Base-by-base conservation (phyloP, 257 asterid species). In the Plectranthus barbatus region DNA sequence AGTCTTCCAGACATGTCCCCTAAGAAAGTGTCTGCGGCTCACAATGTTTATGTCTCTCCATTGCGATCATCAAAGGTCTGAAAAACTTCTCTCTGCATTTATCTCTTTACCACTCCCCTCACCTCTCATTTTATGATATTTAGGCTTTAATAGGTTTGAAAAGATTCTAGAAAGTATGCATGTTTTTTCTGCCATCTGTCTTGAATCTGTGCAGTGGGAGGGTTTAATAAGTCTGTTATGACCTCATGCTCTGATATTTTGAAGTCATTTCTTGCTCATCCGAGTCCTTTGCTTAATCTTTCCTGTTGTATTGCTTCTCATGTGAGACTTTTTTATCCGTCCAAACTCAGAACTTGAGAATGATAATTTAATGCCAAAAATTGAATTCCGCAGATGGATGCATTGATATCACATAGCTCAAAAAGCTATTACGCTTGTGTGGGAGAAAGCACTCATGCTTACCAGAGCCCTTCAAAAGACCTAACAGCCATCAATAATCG, bases 1-100 rank as follows among this genome's bases (percentile, higher is more conserved):
- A 85, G 75, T 77, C 90, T 93, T 29, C 99, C 99, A 11, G 99
- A 93, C 82, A 90, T 93, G 99, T 93, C 99, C 10, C 99, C 97
- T 0, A 90, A 88, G 90, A 93, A 93, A 86, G 97, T 93, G 66
- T 90, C 99, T 37, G 83, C 94, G 1, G 77, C 82, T 15, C 99
- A 90, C 73, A 93, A 93, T 55, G 96, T 93, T 49, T 93, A 83
- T 18, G 99, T 90, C 62, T 93, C 99, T 58, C 99, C 97, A 1
- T 70, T 93, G 72, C 84, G 94, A 61, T 85, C 96, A 29, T 84
- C 96, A 2, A 93, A 93, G 97, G 99, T 86, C 76, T 53, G 67
- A 39, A 12, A 12, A 33, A 45, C 50, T 10, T 37, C 39, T 18
- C 34, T 1, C 4, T 60, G 44, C 63, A 63, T 39, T 47, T n/a